phyloP scores from a whole-genome alignment of 805 yeast species.

The Yarrowia yakushimensis region DNA sequence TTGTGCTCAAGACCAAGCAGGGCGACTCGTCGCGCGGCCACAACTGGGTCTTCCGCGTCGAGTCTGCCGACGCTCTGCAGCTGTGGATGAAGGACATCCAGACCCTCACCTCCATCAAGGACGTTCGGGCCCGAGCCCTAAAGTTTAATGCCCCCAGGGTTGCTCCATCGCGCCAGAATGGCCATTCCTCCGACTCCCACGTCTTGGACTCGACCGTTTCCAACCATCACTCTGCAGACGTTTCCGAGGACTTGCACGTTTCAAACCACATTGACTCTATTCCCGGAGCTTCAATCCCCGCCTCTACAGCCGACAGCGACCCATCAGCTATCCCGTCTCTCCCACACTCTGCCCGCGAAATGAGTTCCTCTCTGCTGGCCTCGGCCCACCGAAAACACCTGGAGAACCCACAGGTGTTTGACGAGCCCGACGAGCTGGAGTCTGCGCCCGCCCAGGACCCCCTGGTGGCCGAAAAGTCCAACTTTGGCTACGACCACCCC shows the following conservation, averaged over 20 bases:
- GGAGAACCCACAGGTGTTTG: conserved; percentile 21
- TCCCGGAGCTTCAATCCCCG: not conserved
- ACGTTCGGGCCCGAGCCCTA: conserved; percentile 43
- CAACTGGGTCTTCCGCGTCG: conserved; percentile 94
- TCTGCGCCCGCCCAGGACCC: no score
- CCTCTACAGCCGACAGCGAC: no score
- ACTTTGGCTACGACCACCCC: conserved; percentile 25
- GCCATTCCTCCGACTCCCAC: no score
- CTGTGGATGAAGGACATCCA: conserved; percentile 81
- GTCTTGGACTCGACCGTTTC: no score
- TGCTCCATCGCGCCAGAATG: conserved; percentile 10
- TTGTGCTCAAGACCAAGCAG: conserved; percentile 72
- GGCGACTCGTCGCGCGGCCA: conserved; percentile 68
- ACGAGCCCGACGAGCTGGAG: conserved; percentile 24
- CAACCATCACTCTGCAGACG: no score
- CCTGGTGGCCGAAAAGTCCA: conserved; percentile 1
- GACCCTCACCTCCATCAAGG: conserved; percentile 57
- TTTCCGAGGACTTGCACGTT: no score
- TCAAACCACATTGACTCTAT: not conserved
- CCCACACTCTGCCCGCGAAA: conserved; percentile 4
- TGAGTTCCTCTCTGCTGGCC: conserved; percentile 7
- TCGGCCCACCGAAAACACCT: conserved; percentile 23
- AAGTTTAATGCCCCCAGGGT: conserved; percentile 15
- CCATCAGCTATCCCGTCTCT: not conserved
- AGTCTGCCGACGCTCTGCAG: conserved; percentile 72